Conservation (phyloP, 257 asterid genomes). For the Asclepias syriaca region DNA sequence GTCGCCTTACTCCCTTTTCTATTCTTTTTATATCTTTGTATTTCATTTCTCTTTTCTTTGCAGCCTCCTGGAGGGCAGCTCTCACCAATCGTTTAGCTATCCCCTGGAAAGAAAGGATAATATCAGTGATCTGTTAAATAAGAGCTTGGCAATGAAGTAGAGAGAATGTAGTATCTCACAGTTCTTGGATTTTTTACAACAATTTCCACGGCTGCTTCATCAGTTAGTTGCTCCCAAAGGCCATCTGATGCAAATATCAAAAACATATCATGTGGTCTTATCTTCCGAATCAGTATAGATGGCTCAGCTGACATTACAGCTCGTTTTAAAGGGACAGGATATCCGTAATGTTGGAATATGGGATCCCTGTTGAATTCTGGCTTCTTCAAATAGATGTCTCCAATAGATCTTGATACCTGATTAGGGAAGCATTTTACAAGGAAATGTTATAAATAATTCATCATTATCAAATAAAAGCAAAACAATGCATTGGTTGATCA, state of each 20-base stretch:
- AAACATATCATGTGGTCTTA: constrained; percentile 32
- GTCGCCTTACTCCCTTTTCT: constrained; percentile 33
- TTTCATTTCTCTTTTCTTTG: constrained; percentile 35
- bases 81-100: constrained; percentile 37
- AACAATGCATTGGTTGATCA: neutral
- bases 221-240: constrained; percentile 41
- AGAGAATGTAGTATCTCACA: constrained; percentile 21
- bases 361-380: constrained; percentile 39
- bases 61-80: constrained; percentile 38
- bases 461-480: neutral
- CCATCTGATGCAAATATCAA: constrained; percentile 47
- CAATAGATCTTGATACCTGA: constrained; percentile 42
- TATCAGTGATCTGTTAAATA: neutral
- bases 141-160: neutral
- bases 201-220: constrained; percentile 33
- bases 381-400: constrained; percentile 34
- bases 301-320: constrained; percentile 39
- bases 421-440: neutral
- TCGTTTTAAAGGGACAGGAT: constrained; percentile 31
- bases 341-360: constrained; percentile 28
- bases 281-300: constrained; percentile 25
- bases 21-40: constrained; percentile 31
- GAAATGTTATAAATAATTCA: neutral
- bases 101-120: constrained; percentile 25
- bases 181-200: constrained; percentile 28